phyloP scores from a whole-genome alignment of 176 grass and related monocot genomes.

The Elymus sibiricus region DNA sequence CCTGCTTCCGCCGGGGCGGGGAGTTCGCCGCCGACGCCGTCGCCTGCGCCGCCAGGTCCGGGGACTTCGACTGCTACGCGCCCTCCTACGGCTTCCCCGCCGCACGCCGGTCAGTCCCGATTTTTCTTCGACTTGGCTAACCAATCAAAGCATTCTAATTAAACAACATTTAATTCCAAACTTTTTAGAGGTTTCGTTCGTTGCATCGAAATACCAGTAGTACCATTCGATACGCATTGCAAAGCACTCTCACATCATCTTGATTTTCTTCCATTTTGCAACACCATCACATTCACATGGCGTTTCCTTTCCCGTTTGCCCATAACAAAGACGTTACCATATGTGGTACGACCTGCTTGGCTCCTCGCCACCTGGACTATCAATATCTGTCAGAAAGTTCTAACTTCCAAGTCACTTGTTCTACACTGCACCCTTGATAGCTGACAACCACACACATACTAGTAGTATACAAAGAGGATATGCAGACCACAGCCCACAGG shows the following conservation, averaged over 20 bases:
- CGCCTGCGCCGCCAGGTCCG: slow-evolving; percentile 33
- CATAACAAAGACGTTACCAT: neutral
- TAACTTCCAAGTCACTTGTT: neutral
- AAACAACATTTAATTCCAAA: neutral
- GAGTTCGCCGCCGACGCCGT: slow-evolving; percentile 57
- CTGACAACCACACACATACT: neutral
- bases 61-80: slow-evolving; percentile 75
- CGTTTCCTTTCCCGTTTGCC: neutral
- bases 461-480: neutral
- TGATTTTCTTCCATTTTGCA: neutral
- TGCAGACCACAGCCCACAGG: neutral
- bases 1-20: slow-evolving; percentile 60
- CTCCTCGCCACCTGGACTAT: neutral
- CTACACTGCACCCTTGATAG: neutral
- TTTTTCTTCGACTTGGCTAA: neutral
- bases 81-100: slow-evolving; percentile 62
- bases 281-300: neutral
- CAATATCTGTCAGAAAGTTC: neutral
- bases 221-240: neutral
- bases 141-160: neutral
- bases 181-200: neutral
- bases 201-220: neutral
- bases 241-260: neutral
- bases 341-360: neutral
- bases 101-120: slow-evolving; percentile 63